Percentiles rank a stretch among this genome's conserved stretches.
phyloP scores from a whole-genome alignment of 352 stramenopile species.

The Pythium monospermum region DNA sequence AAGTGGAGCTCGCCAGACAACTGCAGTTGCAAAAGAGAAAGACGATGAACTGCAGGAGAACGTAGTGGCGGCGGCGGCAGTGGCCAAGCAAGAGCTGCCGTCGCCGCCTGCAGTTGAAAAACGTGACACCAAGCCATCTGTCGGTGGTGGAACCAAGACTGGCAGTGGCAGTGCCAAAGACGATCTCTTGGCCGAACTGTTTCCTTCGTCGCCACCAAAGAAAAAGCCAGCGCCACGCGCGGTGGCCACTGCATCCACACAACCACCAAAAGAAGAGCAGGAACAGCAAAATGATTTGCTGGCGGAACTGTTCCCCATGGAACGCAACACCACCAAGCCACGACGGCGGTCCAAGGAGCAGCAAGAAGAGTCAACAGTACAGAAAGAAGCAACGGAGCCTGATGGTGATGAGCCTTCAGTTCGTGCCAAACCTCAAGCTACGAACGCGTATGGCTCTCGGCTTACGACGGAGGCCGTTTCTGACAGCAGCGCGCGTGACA shows the following conservation, averaged over 20 bases:
- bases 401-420: too few species aligned
- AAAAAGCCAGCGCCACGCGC: background rate
- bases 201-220: background rate
- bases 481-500: conserved; percentile 52
- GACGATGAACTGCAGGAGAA: background rate
- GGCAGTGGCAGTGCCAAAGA: conserved; percentile 8
- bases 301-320: conserved; percentile 16
- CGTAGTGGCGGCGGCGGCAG: background rate
- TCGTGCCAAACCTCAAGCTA: background rate
- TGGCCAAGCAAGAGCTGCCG: background rate
- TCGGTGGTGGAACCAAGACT: too few species aligned
- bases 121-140: background rate
- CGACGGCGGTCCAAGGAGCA: background rate
- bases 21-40: too few species aligned
- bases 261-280: conserved; percentile 11
- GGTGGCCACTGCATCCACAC: too few species aligned
- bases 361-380: too few species aligned
- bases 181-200: conserved; percentile 17
- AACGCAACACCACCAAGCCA: background rate
- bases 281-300: conserved; percentile 22
- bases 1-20: background rate
- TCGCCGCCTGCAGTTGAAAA: background rate
- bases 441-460: too few species aligned
- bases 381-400: background rate
- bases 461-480: too few species aligned